These are phyloP conservation scores for Musa balbisiana DNA, from an alignment of 202 grass and related monocot species.

Conservation along the genomic window DNA sequence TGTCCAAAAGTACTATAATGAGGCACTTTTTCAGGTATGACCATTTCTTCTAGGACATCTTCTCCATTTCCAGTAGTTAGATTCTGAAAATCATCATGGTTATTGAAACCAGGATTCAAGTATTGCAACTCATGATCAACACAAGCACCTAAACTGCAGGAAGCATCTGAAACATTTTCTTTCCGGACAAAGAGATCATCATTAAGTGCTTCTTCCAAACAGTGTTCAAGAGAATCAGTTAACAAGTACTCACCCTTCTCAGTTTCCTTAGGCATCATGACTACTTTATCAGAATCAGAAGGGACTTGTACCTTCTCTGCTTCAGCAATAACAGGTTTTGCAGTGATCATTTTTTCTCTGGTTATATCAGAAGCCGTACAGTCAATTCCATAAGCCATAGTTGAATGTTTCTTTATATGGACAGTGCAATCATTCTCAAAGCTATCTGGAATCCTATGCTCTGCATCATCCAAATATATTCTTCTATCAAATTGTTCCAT, in stretches of 20 bases:
- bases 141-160: constrained; percentile 8
- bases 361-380: constrained; percentile 33
- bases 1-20: constrained; percentile 11
- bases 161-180: constrained; percentile 31
- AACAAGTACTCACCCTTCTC: constrained; percentile 44
- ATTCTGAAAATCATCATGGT: constrained; percentile 16
- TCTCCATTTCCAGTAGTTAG: constrained; percentile 23
- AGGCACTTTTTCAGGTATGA: constrained; percentile 16
- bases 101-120: background rate
- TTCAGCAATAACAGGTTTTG: constrained; percentile 21
- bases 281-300: constrained; percentile 18
- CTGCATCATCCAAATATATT: constrained; percentile 17
- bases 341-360: constrained; percentile 18
- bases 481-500: constrained; percentile 16
- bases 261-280: background rate
- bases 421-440: constrained; percentile 53
- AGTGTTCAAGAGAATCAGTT: constrained; percentile 62
- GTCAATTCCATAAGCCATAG: constrained; percentile 25
- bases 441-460: constrained; percentile 54
- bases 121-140: constrained; percentile 4
- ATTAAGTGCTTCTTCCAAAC: constrained; percentile 70
- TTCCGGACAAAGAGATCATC: constrained; percentile 16
- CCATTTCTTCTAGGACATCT: constrained; percentile 22
- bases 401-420: constrained; percentile 18
- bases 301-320: constrained; percentile 26